These are phyloP conservation scores for Eucalyptus guilfoylei DNA, from an alignment of 345 rosid genomes.

Conservation along the genomic window DNA sequence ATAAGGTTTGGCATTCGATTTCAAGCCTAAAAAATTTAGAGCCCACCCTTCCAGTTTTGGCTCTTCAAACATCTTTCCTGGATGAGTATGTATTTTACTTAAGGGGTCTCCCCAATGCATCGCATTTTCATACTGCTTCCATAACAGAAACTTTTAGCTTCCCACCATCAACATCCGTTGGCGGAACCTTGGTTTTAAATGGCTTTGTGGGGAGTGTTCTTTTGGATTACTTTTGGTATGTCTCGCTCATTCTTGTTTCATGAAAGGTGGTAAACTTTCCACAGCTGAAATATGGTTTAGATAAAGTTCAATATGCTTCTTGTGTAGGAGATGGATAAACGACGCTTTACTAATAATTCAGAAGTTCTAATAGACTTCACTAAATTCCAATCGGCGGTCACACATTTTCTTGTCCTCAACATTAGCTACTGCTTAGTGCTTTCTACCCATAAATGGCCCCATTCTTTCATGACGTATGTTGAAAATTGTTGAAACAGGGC, in stretches of 20 bases:
- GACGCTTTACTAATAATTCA: not conserved
- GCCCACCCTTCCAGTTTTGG: not conserved
- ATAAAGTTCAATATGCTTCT: not conserved
- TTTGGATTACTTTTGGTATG: conserved; percentile 50
- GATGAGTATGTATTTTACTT: not conserved
- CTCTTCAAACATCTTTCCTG: not conserved
- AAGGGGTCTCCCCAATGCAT: not conserved
- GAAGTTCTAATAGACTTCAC: not conserved
- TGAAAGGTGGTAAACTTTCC: not conserved
- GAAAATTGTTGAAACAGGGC: conserved; percentile 38
- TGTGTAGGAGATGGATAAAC: not conserved
- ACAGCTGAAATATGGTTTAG: not conserved
- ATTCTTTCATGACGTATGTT: not conserved
- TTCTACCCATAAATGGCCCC: not conserved
- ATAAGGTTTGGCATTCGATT: not conserved
- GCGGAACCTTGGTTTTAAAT: conserved; percentile 29
- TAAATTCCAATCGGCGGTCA: not conserved
- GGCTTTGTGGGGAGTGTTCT: conserved; percentile 41
- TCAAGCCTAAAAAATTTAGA: not conserved
- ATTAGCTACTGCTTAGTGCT: not conserved
- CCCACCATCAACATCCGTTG: conserved; percentile 29
- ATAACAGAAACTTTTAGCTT: conserved; percentile 1
- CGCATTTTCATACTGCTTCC: not conserved
- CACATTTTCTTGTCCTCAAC: not conserved
- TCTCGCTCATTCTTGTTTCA: not conserved